phyloP scores from a whole-genome alignment of 2,329 filamentous ascomycete genomes.

The Exophiala lecanii-corni region DNA sequence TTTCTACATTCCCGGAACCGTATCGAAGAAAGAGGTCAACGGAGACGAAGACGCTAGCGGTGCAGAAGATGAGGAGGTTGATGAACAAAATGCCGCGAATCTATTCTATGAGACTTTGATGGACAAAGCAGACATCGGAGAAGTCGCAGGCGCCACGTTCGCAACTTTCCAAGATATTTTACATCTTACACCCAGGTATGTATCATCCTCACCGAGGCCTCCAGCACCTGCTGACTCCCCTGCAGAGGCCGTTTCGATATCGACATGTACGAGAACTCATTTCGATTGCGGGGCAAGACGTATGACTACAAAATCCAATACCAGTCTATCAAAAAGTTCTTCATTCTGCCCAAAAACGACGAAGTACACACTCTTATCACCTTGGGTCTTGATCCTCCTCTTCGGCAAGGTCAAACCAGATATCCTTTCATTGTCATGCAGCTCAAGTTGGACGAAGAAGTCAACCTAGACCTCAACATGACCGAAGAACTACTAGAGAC shows the following conservation, averaged over 20 bases:
- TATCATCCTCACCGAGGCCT: constrained; percentile 11
- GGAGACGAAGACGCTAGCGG: constrained; percentile 58
- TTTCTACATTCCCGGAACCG: constrained; percentile 93
- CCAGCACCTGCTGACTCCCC: constrained; percentile 24
- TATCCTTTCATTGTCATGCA: constrained; percentile 99
- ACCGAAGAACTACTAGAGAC: constrained; percentile 63
- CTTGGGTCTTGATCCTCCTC: constrained; percentile 86
- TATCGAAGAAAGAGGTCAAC: constrained; percentile 65
- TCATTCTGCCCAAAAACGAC: constrained; percentile 97
- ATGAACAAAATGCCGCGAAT: constrained; percentile 91
- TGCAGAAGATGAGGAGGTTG: constrained; percentile 63
- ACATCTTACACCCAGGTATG: constrained; percentile 86
- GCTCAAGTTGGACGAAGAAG: constrained; percentile 95
- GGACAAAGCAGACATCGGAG: constrained; percentile 97
- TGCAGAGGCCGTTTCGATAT: constrained; percentile 95
- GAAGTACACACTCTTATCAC: constrained; percentile 93
- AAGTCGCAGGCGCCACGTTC: constrained; percentile 97
- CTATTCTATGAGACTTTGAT: constrained; percentile 98
- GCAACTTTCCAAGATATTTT: constrained; percentile 95
- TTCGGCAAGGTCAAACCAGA: constrained; percentile 93
- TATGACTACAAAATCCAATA: constrained; percentile 99
- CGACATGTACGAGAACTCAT: constrained; percentile 98
- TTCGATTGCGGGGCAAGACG: constrained; percentile 94
- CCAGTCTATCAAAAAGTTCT: constrained; percentile 96
- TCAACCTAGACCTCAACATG: constrained; percentile 93